These are phyloP conservation scores for Chenopodium album DNA, from an alignment of 148 eudicot species.

Conservation along the genomic window DNA sequence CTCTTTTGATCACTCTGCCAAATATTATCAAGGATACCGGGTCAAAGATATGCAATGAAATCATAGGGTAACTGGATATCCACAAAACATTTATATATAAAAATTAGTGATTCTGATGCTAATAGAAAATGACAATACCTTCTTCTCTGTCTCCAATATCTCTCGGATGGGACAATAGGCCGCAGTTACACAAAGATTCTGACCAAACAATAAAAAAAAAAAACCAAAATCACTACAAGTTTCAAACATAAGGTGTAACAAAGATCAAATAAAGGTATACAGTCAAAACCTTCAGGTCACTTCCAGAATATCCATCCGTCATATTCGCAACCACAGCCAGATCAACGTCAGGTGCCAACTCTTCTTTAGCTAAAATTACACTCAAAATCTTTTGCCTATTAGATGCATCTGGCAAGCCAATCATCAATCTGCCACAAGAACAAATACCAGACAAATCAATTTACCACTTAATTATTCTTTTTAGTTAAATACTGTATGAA, in stretches of 20 bases:
- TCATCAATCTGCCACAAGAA: slow-evolving; percentile 77
- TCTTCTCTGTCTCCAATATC: slow-evolving; percentile 78
- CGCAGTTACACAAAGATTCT: slow-evolving; percentile 93
- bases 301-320: slow-evolving; percentile 94
- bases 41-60: not conserved
- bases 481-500: not conserved
- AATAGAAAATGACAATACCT: slow-evolving; percentile 38
- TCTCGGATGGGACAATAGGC: slow-evolving; percentile 97
- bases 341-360: slow-evolving; percentile 63
- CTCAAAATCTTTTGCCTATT: slow-evolving; percentile 80
- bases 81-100: not conserved
- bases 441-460: not conserved
- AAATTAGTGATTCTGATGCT: no score
- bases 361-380: slow-evolving; percentile 86
- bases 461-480: not conserved
- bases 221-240: not conserved
- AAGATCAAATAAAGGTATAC: not conserved
- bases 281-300: slow-evolving; percentile 78
- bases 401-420: slow-evolving; percentile 82
- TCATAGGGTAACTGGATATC: not conserved
- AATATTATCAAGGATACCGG: not conserved
- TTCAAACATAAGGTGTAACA: not conserved
- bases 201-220: slow-evolving; percentile 21
- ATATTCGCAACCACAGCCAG: slow-evolving; percentile 72
- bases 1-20: not conserved